Base-by-base conservation (phyloP, 331 rosid species). In the Quercus phellos region DNA sequence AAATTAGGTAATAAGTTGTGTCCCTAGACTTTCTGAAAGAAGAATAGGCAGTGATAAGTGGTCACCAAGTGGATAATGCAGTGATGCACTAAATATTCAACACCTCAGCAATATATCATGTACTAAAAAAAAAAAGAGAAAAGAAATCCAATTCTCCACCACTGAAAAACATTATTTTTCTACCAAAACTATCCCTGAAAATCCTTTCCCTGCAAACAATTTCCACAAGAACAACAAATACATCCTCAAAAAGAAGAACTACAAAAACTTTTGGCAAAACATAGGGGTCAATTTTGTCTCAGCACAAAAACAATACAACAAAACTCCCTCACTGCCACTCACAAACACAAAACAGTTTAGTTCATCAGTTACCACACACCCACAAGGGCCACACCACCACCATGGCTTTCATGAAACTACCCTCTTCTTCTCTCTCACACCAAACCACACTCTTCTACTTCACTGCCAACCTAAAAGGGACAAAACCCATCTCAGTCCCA, bases 401-500 rank as follows among this genome's bases (percentile, higher is more conserved):
- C 69, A 85, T 84, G 93, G 84, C 93, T 29, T 73, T 84, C 71
- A 7, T 34, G 61, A 80, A 72, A 81, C 58, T 84, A 7, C 72
- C 81, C 55, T 59, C 69, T 50, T 84, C 81, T 46, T 78, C 80
- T 71, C 78, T 85, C 70, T 78, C 87, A 5, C 82, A 61, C 56
- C 68, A 86, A 9, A 6, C 80, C 22, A 54, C 79, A 21, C 43
- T 90, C 74, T 82, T 78, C 72, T 73, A 58, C 67, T 79, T 79
- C 83, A 80, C 85, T 13, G 13, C 78, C 51, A 78, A 29, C 72
- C 56, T 70, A 46, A 84, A 30, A 78, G 73, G 58, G 22, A 77
- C 78, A 2, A 90, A 64, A 72, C 74, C 86, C 77, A 38, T 74
- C 53, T 85, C 89, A 34, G 50, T 82, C 30, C 84, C 89, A 24